Percentiles rank a stretch among this genome's conserved stretches.
Conservation (phyloP, 495 filamentous ascomycete species). For the Copromyces sp. region DNA sequence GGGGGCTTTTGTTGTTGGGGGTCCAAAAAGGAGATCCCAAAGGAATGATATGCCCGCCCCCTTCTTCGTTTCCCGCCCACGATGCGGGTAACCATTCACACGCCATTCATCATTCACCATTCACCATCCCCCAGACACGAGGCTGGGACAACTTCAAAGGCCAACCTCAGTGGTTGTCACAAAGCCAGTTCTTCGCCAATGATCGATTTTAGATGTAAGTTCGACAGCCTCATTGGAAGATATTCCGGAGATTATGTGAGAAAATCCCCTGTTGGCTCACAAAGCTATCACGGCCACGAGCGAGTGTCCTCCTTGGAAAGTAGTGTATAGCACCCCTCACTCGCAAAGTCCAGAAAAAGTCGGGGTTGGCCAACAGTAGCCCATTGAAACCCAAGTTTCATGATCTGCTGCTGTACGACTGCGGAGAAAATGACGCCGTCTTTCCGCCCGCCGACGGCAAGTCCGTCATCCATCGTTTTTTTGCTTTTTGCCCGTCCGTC, state of each 20-base stretch:
- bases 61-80: background rate
- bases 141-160: constrained; percentile 6
- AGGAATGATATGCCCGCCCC: background rate
- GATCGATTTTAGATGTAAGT: background rate
- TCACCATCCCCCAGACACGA: constrained; percentile 8
- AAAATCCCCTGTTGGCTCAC: background rate
- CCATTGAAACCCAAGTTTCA: background rate
- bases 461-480: background rate
- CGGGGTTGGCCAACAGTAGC: background rate
- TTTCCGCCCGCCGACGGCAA: background rate
- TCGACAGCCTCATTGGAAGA: constrained; percentile 16
- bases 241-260: background rate
- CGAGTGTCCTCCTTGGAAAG: background rate
- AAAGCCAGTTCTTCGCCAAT: constrained; percentile 18
- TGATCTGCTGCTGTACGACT: background rate
- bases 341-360: background rate
- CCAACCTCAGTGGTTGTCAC: constrained; percentile 9
- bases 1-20: background rate
- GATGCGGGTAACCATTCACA: background rate
- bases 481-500: background rate
- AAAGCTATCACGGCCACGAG: background rate
- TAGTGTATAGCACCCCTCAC: background rate
- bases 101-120: background rate
- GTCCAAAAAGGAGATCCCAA: background rate
- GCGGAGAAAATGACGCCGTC: background rate